These are phyloP conservation scores for Solanum etuberosum DNA, from an alignment of 257 asterid species.

Conservation along the genomic window DNA sequence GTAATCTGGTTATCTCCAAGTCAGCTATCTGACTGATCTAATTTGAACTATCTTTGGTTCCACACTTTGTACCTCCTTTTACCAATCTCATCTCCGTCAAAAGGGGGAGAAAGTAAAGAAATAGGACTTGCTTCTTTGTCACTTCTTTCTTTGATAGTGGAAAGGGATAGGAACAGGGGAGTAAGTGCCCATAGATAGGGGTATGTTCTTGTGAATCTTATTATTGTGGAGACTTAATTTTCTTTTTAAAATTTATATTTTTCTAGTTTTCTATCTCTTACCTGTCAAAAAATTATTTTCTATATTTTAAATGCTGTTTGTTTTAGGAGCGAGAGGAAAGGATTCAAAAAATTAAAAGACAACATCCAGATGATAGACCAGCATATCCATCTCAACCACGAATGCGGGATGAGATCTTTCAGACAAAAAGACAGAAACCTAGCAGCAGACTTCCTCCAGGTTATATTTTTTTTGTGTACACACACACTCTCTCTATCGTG, in stretches of 20 bases:
- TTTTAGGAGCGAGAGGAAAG: conserved; percentile 90
- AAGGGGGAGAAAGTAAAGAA: background rate
- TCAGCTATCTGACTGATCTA: background rate
- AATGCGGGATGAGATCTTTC: conserved; percentile 44
- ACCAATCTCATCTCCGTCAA: background rate
- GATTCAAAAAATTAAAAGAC: conserved; percentile 51
- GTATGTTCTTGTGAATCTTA: background rate
- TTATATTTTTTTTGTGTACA: background rate
- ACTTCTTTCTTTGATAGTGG: background rate
- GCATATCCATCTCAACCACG: conserved; percentile 41
- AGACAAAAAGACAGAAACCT: conserved; percentile 53
- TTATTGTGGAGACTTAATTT: background rate
- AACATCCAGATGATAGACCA: conserved; percentile 58
- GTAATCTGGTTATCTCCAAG: background rate
- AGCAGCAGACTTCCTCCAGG: conserved; percentile 83
- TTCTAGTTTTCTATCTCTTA: background rate
- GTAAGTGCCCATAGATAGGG: background rate
- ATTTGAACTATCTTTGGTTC: background rate
- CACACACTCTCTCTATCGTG: background rate
- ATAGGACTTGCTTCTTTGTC: background rate
- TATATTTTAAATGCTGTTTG: conserved; percentile 13
- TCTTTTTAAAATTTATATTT: background rate
- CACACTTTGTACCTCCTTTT: background rate
- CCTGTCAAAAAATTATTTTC: background rate
- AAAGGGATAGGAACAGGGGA: background rate